Evolutionary conservation across 352 stramenopile species (phyloP), one percentile per base, ranked within the genome.

Genomic region (Pythium catenulatum): DNA sequence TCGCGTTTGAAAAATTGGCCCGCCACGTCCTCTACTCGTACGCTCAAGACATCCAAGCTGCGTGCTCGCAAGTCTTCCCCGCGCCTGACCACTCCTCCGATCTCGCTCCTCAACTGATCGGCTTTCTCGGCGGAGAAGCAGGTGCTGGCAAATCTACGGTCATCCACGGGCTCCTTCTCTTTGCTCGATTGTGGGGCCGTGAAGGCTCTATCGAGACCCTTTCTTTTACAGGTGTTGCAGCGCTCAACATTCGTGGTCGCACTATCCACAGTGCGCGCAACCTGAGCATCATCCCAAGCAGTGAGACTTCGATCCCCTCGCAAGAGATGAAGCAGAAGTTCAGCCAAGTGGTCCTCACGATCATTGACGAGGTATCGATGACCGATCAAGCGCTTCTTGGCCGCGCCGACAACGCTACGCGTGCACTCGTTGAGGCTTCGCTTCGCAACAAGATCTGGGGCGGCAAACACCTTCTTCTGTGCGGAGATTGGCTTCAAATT

Each of bases 191-290:
- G 2, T 74, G 63, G 63, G 63, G 56, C 25, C 37, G 63, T 23
- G 63, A 39, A 1, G 63, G 37, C 19, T 74, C 63, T 13, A 11
- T 74, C 25, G 63, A 74, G 23, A 74, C 63, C 2, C 63, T 74
- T 27, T 37, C 63, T 37, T 74, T 74, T 15, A 74, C 63, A 27
- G 41, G 63, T 3, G 63, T 59, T 8, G 11, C 50, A 8, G 50
- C 23, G 15, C 19, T 59, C 15, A 59, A 25, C 50, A 9, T 65
- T 15, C 21, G 15, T 6, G 25, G 37, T 11, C 15, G 58, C 7
- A 68, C 45, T 14, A 58, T 65, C 61, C 37, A 80, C 58, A 19
- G 79, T 61, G 58, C 79, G 48, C 69, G 79, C 45, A 45, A 68
- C 41, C 36, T 68, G 14, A 14, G 39, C 1, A 39, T 74, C 59